Percentiles rank a stretch among this genome's conserved stretches.
phyloP scores from a whole-genome alignment of 768 basidiomycete genomes.

The Tulasnella sp. region DNA sequence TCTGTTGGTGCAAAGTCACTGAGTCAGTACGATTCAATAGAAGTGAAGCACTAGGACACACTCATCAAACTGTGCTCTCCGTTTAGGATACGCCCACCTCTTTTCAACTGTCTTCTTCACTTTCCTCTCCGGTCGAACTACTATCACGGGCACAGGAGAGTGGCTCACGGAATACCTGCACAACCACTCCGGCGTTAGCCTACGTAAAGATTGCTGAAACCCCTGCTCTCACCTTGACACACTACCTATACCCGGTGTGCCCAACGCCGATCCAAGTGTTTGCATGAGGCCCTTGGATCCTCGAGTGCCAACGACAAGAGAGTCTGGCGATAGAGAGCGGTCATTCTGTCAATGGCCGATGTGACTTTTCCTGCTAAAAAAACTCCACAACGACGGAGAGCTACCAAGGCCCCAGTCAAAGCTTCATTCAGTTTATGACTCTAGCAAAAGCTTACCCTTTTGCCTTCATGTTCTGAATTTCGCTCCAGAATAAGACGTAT shows the following conservation, averaged over 20 bases:
- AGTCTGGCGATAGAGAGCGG: slow-evolving; percentile 90
- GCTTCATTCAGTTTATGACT: neutral
- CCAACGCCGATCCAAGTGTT: slow-evolving; percentile 51
- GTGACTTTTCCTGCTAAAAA: slow-evolving; percentile 87
- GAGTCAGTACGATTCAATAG: too few species aligned
- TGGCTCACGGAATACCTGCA: slow-evolving; percentile 79
- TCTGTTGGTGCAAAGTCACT: too few species aligned
- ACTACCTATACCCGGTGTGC: slow-evolving; percentile 56
- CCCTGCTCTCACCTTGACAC: slow-evolving; percentile 49
- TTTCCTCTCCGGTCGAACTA: slow-evolving; percentile 86
- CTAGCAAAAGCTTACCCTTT: slow-evolving; percentile 51
- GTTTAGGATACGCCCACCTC: slow-evolving; percentile 81
- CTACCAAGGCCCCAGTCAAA: slow-evolving; percentile 40
- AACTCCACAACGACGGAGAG: slow-evolving; percentile 91
- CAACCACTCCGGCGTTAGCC: neutral
- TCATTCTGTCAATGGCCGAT: slow-evolving; percentile 84
- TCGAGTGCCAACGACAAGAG: slow-evolving; percentile 87
- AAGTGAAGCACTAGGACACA: too few species aligned
- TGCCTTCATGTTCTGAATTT: slow-evolving; percentile 71
- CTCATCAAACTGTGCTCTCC: slow-evolving; percentile 76
- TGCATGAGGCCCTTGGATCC: slow-evolving; percentile 60
- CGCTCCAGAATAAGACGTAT: slow-evolving; percentile 77
- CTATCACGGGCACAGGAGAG: slow-evolving; percentile 93
- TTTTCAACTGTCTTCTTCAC: slow-evolving; percentile 82
- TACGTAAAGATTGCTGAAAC: slow-evolving; percentile 12